phyloP scores from a whole-genome alignment of 192 early-diverging fungal genomes.

The Gaertneriomyces sp. region DNA sequence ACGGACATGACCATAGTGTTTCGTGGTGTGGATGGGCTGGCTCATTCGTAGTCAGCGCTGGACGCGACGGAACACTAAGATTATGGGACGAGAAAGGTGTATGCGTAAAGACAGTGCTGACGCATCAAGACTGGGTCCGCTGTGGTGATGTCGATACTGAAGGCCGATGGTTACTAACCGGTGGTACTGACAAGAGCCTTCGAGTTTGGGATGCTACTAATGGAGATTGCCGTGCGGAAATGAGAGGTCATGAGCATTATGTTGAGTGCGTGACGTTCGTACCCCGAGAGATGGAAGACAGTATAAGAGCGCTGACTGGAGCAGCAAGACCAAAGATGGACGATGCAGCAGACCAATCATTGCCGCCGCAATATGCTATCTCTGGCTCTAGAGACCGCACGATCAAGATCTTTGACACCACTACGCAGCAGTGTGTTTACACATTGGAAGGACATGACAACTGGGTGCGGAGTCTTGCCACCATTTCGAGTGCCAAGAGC shows the following conservation, averaged over 20 bases:
- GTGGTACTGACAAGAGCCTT: slow-evolving; percentile 8
- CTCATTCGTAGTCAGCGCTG: slow-evolving; percentile 81
- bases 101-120: slow-evolving; percentile 73
- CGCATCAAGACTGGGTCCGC: slow-evolving; percentile 89
- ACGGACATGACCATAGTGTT: slow-evolving; percentile 92
- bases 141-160: slow-evolving; percentile 55
- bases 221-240: slow-evolving; percentile 72
- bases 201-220: slow-evolving; percentile 70
- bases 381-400: slow-evolving; percentile 91
- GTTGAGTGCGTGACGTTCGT: slow-evolving; percentile 88
- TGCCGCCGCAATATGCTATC: slow-evolving; percentile 66
- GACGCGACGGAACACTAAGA: slow-evolving; percentile 86
- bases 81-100: slow-evolving; percentile 83
- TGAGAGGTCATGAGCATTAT: slow-evolving; percentile 93
- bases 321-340: no score
- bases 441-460: slow-evolving; percentile 62
- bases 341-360: slow-evolving; percentile 18
- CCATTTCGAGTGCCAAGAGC: slow-evolving; percentile 76
- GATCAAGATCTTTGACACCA: slow-evolving; percentile 59
- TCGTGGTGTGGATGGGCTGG: slow-evolving; percentile 72
- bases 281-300: slow-evolving; percentile 62
- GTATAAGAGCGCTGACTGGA: slow-evolving; percentile 67
- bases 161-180: slow-evolving; percentile 71
- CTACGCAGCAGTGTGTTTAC: slow-evolving; percentile 66
- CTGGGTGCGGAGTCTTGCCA: slow-evolving; percentile 66